These are phyloP conservation scores for Stagonosporopsis tanaceti DNA, from an alignment of 2,329 filamentous ascomycete genomes.

Conservation along the genomic window DNA sequence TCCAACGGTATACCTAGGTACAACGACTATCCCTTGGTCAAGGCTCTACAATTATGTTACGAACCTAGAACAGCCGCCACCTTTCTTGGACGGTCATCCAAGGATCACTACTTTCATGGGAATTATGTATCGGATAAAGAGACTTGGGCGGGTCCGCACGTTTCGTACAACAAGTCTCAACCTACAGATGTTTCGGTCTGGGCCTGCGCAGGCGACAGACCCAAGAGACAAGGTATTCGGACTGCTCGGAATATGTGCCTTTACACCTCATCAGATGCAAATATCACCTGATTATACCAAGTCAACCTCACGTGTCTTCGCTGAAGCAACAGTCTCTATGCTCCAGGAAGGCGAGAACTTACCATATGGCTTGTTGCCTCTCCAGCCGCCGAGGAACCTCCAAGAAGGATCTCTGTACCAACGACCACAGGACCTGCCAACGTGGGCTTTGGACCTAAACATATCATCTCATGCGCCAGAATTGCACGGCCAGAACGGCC, in stretches of 20 bases:
- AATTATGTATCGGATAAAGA: neutral
- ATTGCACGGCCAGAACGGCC: neutral
- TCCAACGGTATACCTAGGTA: constrained; percentile 9
- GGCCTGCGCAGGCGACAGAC: constrained; percentile 15
- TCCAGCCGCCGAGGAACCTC: neutral
- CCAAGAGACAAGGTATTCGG: constrained; percentile 26
- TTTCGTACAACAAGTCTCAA: neutral
- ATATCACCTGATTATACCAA: constrained; percentile 23
- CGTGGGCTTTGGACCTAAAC: constrained; percentile 9
- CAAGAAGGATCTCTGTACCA: neutral
- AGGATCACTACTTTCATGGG: neutral
- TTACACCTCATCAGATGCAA: neutral
- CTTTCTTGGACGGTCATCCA: neutral
- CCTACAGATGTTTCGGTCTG: neutral
- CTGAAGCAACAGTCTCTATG: constrained; percentile 12
- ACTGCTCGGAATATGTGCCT: constrained; percentile 19
- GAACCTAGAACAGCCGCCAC: neutral
- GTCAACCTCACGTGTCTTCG: constrained; percentile 8
- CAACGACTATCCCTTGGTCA: neutral
- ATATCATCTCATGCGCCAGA: neutral
- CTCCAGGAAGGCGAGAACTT: constrained; percentile 1
- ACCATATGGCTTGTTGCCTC: neutral
- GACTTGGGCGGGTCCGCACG: neutral
- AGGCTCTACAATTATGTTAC: constrained; percentile 3
- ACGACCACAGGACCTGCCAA: neutral